Conservation (phyloP, 108 stramenopile species). For the Schizochytrium sp. region DNA sequence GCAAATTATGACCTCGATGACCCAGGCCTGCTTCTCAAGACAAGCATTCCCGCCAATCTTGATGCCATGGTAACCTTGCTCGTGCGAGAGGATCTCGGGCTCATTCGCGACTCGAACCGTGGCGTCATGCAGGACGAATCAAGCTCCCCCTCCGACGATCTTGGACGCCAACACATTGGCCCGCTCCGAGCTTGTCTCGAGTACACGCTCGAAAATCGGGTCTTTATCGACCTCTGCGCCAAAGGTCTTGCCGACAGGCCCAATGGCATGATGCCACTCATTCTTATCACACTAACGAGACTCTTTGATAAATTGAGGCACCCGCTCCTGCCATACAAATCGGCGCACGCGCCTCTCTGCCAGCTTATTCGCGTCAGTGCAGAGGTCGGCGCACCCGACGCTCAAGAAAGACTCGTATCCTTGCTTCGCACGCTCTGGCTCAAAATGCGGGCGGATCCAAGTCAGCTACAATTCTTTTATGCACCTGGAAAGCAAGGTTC, state of each 20-base stretch:
- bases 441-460: not conserved
- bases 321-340: not conserved
- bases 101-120: not conserved
- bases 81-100: not conserved
- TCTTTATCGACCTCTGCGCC: constrained; percentile 7
- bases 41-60: not conserved
- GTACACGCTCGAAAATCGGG: constrained; percentile 6
- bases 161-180: not conserved
- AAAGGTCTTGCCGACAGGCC: constrained; percentile 11
- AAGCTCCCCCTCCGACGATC: not conserved
- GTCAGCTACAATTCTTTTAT: constrained; percentile 1
- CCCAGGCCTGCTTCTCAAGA: not conserved
- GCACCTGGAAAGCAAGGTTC: not conserved
- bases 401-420: not conserved
- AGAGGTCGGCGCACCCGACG: not conserved
- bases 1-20: not conserved
- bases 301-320: not conserved
- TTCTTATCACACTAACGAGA: not conserved
- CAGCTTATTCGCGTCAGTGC: constrained; percentile 13
- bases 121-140: not conserved
- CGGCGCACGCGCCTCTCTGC: not conserved
- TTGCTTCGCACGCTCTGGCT: not conserved
- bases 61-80: constrained; percentile 10
- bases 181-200: constrained; percentile 4
- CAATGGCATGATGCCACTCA: constrained; percentile 10